Evolutionary conservation across 176 grass and related monocot genomes (phyloP), one percentile per base, ranked within the genome.

Genomic region (Ensete glaucum): DNA sequence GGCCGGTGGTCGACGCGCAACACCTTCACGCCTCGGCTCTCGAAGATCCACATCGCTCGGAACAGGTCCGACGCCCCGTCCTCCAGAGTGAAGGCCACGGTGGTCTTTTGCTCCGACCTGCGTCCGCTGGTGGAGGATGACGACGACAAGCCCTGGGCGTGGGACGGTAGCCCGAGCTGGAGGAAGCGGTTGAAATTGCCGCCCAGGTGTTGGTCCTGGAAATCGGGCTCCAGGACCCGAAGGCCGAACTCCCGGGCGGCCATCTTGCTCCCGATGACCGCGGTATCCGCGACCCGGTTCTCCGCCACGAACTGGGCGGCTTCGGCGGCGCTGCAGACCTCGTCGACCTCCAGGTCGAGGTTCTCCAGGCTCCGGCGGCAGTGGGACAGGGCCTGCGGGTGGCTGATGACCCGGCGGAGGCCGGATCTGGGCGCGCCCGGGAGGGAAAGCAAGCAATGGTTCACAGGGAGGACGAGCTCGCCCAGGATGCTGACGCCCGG

Each of bases 361-460:
- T 16, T n/a, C 8, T 21, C 21, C 53, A 80, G 69, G 69, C 54
- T 50, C 20, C 22, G 49, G 57, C 69, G 64, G 64, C 81, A 83
- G 65, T 83, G 81, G 27, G 74, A 66, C 13, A 83, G 81, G 43
- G 81, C 81, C 29, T 83, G 81, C 26, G 81, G 81, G 74, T 83
- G 81, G 81, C 81, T 83, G 74, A 83, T 48, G 19, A 83, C 74
- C 53, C 81, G 75, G 65, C 81, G 81, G 48, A 83, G 81, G 53
- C 63, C 27, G 4, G 73, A 72, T 15, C 10, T 21, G 8, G 19
- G 81, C 3, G 81, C 73, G 17, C 73, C 65, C 2, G 81, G 74
- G 20, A 62, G 74, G 53, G 81, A 53, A 9, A 83, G 64, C n/a
- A 83, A 74, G 64, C 74, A 83, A 74, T 83, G 81, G 74, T 83